Evolutionary conservation across 1,284 basidiomycete species (phyloP).

Genomic region (Heterobasidion parviporum): DNA sequence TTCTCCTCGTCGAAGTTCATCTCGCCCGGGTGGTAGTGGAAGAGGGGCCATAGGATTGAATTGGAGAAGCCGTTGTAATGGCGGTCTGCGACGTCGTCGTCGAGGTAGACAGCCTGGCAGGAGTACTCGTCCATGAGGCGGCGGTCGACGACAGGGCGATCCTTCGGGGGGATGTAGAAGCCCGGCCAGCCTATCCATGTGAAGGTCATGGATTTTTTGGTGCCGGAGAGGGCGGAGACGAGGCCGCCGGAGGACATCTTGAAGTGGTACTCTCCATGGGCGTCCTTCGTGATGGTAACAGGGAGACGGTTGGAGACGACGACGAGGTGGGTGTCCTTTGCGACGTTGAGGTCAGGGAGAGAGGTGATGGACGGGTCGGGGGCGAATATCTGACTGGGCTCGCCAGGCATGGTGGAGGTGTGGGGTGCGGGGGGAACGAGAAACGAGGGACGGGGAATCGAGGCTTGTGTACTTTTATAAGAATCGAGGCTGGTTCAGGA

Average conservation of each 20-base stretch:
- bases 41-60: conserved; percentile 98
- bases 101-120: conserved; percentile 96
- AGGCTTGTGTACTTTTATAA: not conserved
- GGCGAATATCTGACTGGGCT: not conserved
- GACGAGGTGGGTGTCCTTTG: conserved; percentile 66
- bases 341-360: conserved; percentile 21
- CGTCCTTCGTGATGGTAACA: conserved; percentile 86
- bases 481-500: not conserved
- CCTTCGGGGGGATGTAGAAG: conserved; percentile 83
- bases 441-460: conserved; percentile 18
- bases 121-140: conserved; percentile 91
- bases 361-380: conserved; percentile 6
- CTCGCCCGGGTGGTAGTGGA: conserved; percentile 98
- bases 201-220: conserved; percentile 94
- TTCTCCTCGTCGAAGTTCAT: conserved; percentile 99
- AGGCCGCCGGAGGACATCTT: conserved; percentile 96
- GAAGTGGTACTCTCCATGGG: conserved; percentile 85
- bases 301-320: conserved; percentile 95
- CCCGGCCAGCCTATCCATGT: conserved; percentile 95
- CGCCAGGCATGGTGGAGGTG: not conserved
- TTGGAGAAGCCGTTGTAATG: conserved; percentile 99
- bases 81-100: conserved; percentile 93
- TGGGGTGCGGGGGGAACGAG: conserved; percentile 7
- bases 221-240: conserved; percentile 89
- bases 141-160: conserved; percentile 79